phyloP scores from a whole-genome alignment of 805 yeast genomes.

The Cyberlindnera nakhonratchasimensis region DNA sequence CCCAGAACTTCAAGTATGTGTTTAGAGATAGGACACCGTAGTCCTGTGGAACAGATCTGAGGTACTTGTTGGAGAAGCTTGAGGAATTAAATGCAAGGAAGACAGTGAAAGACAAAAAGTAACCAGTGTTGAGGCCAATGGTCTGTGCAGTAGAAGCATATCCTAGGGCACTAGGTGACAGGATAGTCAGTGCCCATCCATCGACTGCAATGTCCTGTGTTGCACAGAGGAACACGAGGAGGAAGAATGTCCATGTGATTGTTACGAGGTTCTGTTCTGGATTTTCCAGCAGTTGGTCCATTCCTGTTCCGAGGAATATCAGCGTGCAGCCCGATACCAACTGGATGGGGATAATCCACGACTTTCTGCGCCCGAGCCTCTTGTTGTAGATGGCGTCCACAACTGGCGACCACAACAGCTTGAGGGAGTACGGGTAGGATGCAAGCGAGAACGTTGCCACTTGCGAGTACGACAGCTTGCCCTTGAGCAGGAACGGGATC shows the following conservation, averaged over 20 bases:
- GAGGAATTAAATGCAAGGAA: slow-evolving; percentile 88
- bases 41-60: slow-evolving; percentile 57
- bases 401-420: slow-evolving; percentile 91
- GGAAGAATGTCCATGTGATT: slow-evolving; percentile 70
- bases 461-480: slow-evolving; percentile 79
- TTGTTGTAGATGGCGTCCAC: slow-evolving; percentile 81
- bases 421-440: slow-evolving; percentile 90
- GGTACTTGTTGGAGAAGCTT: slow-evolving; percentile 85
- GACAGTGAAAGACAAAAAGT: slow-evolving; percentile 86
- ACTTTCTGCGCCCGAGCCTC: slow-evolving; percentile 73
- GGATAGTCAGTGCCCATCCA: slow-evolving; percentile 95
- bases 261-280: slow-evolving; percentile 47
- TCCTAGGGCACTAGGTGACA: slow-evolving; percentile 72
- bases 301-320: slow-evolving; percentile 56
- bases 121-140: slow-evolving; percentile 89
- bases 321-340: slow-evolving; percentile 69
- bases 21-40: slow-evolving; percentile 70
- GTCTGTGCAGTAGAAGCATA: slow-evolving; percentile 98
- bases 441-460: slow-evolving; percentile 90
- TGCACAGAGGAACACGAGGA: slow-evolving; percentile 83
- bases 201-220: slow-evolving; percentile 99
- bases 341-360: slow-evolving; percentile 96
- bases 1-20: slow-evolving; percentile 75
- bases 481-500: slow-evolving; percentile 82
- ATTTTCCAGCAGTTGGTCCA: slow-evolving; percentile 46